A percentile compares a stretch with the other conserved stretches of the same genome.
phyloP scores from a whole-genome alignment of 495 filamentous ascomycete species.

The Lasiosphaeria ovina region DNA sequence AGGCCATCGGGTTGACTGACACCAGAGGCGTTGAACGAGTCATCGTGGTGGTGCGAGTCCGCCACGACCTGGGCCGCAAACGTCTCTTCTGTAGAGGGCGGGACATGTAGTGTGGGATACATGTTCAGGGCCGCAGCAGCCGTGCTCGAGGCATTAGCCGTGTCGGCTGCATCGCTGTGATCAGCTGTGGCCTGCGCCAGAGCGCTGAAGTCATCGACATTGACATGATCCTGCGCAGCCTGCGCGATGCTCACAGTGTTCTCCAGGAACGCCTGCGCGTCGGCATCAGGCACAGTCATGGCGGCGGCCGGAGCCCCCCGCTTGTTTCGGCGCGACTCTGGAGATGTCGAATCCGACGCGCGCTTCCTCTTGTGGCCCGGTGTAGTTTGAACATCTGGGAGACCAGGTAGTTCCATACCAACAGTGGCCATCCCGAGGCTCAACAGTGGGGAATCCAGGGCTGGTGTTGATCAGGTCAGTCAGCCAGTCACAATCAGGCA shows the following conservation, averaged over 20 bases:
- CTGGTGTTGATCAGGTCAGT: constrained; percentile 15
- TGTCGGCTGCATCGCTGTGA: constrained; percentile 45
- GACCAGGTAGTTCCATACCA: constrained; percentile 41
- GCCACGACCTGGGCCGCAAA: constrained; percentile 45
- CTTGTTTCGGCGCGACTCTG: constrained; percentile 45
- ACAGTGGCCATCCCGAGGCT: constrained; percentile 42
- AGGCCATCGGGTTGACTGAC: constrained; percentile 50
- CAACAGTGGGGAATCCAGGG: constrained; percentile 17
- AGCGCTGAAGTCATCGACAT: constrained; percentile 47
- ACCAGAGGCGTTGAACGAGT: constrained; percentile 26
- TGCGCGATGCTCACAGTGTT: constrained; percentile 48
- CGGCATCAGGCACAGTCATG: constrained; percentile 36
- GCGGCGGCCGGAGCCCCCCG: constrained; percentile 40
- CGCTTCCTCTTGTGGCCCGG: constrained; percentile 50
- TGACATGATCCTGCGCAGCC: constrained; percentile 41
- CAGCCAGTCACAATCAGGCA: background rate
- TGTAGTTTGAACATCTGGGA: constrained; percentile 27
- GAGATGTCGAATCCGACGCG: constrained; percentile 38
- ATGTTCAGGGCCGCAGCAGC: constrained; percentile 67
- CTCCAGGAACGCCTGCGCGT: constrained; percentile 43
- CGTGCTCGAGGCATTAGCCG: constrained; percentile 58
- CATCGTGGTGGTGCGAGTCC: constrained; percentile 32
- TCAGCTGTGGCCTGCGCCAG: constrained; percentile 49
- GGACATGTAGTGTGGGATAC: constrained; percentile 67
- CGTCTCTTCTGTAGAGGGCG: constrained; percentile 66